Conservation (phyloP, 148 eudicot species). For the Silene uniflora region DNA sequence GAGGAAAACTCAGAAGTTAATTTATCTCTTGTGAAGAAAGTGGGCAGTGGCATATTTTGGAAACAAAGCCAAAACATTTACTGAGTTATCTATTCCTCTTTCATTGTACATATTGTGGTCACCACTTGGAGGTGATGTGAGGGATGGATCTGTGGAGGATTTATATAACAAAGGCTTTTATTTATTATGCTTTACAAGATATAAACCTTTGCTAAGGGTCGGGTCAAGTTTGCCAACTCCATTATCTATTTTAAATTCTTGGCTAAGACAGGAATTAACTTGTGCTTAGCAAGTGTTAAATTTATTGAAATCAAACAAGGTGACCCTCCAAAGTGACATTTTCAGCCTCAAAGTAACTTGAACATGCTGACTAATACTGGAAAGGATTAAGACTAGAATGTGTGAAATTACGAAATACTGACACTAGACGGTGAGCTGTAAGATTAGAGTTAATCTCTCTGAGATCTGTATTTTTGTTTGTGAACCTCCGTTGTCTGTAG, state of each 20-base stretch:
- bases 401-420: background rate
- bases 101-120: background rate
- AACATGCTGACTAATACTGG: background rate
- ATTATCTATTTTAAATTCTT: background rate
- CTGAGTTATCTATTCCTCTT: background rate
- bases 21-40: background rate
- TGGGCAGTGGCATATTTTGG: background rate
- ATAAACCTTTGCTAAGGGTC: background rate
- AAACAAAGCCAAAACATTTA: background rate
- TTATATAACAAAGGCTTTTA: background rate
- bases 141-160: background rate
- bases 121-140: background rate
- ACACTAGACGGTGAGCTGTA: background rate
- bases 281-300: background rate
- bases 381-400: background rate
- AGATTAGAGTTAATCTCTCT: background rate
- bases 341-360: background rate
- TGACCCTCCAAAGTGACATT: background rate
- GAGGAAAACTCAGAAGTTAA: background rate
- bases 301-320: background rate
- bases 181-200: background rate
- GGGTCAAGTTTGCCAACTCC: too few relatives aligned
- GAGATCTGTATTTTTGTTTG: background rate
- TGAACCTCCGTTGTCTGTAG: background rate
- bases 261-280: background rate